Evolutionary conservation across 441 rosid genomes (phyloP).

Genomic region (Syzygium malaccense): DNA sequence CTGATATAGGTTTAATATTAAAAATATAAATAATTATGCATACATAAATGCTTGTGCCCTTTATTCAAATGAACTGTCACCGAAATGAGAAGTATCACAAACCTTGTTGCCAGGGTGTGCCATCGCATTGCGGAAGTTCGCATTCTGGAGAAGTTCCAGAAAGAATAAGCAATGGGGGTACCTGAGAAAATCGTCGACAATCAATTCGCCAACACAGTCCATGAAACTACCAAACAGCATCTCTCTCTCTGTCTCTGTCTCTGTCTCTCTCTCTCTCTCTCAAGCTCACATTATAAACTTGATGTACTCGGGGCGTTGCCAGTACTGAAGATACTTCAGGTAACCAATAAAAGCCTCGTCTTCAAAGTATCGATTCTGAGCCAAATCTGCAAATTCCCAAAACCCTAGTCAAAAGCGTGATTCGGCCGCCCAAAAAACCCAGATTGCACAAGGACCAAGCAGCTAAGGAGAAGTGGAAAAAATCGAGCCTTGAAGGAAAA

Average conservation of each 20-base stretch:
- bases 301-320: conserved; percentile 90
- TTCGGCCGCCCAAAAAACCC: conserved; percentile 57
- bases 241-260: background rate
- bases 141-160: conserved; percentile 92
- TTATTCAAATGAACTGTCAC: background rate
- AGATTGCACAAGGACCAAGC: background rate
- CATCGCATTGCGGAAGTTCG: conserved; percentile 87
- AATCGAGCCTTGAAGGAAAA: background rate
- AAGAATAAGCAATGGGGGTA: conserved; percentile 92
- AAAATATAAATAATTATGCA: background rate
- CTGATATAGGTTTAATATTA: background rate
- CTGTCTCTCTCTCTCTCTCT: background rate
- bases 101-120: conserved; percentile 99
- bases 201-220: background rate
- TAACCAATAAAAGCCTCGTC: conserved; percentile 96
- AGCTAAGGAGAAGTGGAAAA: background rate
- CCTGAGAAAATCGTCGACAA: conserved; percentile 43
- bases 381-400: conserved; percentile 54
- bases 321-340: conserved; percentile 92
- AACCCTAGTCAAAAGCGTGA: background rate
- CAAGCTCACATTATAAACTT: conserved; percentile 82
- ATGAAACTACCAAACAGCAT: background rate
- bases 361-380: conserved; percentile 96
- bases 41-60: background rate
- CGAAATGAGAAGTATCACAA: background rate